These are phyloP conservation scores for Pulicaria dysenterica DNA, from an alignment of 129 eudicot species.

Conservation along the genomic window DNA sequence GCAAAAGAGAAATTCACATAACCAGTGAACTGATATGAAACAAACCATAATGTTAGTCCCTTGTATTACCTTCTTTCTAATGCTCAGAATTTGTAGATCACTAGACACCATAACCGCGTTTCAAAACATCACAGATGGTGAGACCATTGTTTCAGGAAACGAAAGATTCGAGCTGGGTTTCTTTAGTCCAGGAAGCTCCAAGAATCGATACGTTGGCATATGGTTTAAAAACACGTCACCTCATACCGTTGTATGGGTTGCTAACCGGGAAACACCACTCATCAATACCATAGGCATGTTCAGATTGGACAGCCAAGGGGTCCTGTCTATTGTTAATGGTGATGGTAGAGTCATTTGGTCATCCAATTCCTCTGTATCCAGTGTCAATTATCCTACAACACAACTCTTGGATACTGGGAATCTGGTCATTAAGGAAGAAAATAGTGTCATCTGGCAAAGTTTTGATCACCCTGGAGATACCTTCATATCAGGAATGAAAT, in stretches of 20 bases:
- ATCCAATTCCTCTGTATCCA: constrained; percentile 13
- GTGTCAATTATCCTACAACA: neutral
- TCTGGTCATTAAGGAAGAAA: constrained; percentile 12
- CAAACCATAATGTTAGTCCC: constrained; percentile 9
- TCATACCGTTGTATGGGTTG: constrained; percentile 14
- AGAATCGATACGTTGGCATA: constrained; percentile 20
- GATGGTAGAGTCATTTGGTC: constrained; percentile 20
- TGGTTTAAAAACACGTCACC: constrained; percentile 9
- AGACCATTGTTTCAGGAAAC: constrained; percentile 13
- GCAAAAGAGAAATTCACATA: neutral
- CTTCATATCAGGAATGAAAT: constrained; percentile 21
- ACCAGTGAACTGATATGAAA: neutral
- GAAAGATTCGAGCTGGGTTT: constrained; percentile 20
- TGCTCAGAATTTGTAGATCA: constrained; percentile 3
- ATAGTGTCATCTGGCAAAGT: constrained; percentile 19
- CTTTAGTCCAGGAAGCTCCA: constrained; percentile 28
- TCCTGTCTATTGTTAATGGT: constrained; percentile 10
- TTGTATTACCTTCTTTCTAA: constrained; percentile 20
- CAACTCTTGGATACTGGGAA: constrained; percentile 21
- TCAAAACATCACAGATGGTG: constrained; percentile 18
- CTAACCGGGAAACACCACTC: constrained; percentile 19
- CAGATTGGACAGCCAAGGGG: constrained; percentile 4
- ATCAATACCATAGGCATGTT: neutral
- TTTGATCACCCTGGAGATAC: constrained; percentile 28
- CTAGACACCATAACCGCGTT: constrained; percentile 17